Conservation (phyloP, 176 grass and related monocot genomes). For the Pontederia crassipes region DNA sequence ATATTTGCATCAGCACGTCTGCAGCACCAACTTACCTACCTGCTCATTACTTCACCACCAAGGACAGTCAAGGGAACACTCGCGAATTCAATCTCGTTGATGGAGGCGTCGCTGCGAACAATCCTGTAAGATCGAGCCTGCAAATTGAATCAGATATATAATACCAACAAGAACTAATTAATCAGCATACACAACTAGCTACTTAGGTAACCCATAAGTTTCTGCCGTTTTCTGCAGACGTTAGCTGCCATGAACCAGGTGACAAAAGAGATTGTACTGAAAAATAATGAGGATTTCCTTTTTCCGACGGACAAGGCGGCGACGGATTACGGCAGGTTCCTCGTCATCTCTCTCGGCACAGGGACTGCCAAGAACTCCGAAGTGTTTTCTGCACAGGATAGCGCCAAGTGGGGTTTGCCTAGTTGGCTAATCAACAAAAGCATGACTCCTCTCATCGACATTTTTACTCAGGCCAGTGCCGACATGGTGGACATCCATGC, state of each 20-base stretch:
- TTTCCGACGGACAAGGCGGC: slow-evolving; percentile 24
- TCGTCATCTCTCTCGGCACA: slow-evolving; percentile 48
- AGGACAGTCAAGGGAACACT: slow-evolving; percentile 11
- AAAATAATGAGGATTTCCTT: slow-evolving; percentile 18
- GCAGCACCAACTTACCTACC: slow-evolving; percentile 68
- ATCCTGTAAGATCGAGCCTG: slow-evolving; percentile 36
- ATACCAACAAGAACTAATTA: too few relatives aligned
- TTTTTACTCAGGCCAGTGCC: slow-evolving; percentile 42
- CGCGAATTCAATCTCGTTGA: slow-evolving; percentile 56
- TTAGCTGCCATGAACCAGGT: slow-evolving; percentile 42
- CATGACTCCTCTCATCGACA: slow-evolving; percentile 41
- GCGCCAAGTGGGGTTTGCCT: slow-evolving; percentile 41
- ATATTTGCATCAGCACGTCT: slow-evolving; percentile 63
- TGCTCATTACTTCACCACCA: slow-evolving; percentile 44
- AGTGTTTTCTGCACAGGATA: slow-evolving; percentile 17
- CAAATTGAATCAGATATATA: neutral
- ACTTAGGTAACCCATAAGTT: neutral
- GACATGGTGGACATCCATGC: slow-evolving; percentile 66
- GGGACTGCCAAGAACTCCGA: slow-evolving; percentile 30
- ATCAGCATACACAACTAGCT: neutral
- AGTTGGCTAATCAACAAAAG: slow-evolving; percentile 47
- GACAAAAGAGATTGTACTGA: slow-evolving; percentile 35
- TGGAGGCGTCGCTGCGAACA: slow-evolving; percentile 63
- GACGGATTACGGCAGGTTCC: slow-evolving; percentile 29
- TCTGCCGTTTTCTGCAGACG: slow-evolving; percentile 19